Percentiles rank a stretch among this genome's conserved stretches.
These are phyloP conservation scores for Rauvolfia tetraphylla DNA, from an alignment of 257 asterid genomes.

Conservation along the genomic window DNA sequence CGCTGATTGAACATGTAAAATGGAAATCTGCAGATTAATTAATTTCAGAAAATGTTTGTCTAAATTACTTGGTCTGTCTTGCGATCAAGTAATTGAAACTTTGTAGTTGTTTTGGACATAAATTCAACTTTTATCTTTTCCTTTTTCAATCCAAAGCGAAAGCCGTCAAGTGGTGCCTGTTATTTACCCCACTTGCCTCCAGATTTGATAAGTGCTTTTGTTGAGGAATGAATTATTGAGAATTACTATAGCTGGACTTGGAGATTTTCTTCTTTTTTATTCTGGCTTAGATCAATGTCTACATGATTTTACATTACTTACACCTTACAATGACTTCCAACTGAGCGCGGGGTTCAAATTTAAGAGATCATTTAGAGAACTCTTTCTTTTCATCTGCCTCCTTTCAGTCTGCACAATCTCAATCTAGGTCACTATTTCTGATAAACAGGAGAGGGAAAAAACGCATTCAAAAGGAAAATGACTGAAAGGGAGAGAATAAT, in stretches of 20 bases:
- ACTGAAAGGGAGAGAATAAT: neutral
- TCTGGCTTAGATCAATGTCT: neutral
- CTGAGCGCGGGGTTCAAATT: neutral
- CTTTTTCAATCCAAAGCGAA: neutral
- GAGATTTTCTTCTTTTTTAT: neutral
- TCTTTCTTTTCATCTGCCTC: neutral
- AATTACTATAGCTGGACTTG: neutral
- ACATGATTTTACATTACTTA: neutral
- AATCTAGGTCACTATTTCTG: neutral
- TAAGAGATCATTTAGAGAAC: neutral
- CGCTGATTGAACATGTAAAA: too few relatives aligned
- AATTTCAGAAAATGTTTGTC: too few relatives aligned
- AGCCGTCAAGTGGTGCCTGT: neutral
- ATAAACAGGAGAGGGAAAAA: neutral
- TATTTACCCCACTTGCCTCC: neutral
- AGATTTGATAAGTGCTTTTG: neutral
- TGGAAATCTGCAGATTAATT: too few relatives aligned
- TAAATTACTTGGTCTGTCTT: neutral
- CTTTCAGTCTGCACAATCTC: neutral
- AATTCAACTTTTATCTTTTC: too few relatives aligned
- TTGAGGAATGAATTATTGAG: neutral
- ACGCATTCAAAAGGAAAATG: neutral
- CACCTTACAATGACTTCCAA: neutral
- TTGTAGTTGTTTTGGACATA: neutral
- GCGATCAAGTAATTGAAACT: neutral